Evolutionary conservation across 371 early-diverging fungal genomes (phyloP), one percentile per base, ranked within the genome.

Genomic region (Syncephalis plumigaleata): DNA sequence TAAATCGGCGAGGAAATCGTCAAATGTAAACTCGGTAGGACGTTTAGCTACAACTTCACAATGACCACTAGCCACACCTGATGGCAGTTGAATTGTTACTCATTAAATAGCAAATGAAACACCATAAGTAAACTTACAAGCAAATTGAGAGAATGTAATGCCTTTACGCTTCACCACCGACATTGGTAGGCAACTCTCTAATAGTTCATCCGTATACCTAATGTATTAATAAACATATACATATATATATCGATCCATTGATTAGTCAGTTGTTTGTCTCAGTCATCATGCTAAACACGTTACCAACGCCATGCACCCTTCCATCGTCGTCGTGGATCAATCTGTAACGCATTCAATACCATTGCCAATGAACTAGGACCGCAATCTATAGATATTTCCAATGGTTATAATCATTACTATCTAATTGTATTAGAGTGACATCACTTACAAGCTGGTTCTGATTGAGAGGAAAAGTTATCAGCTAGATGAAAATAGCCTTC

Each of bases 231-330:
- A 31, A 49, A 26, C 38, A 42, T 20, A 18, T 46, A 36, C 18
- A 25, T 36, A 37, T 7, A 42, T n/a, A 50, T 18, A 24, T 26
- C 39, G n/a, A n/a, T n/a, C n/a, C n/a, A n/a, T 40, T 9, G 26
- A 17, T 18, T 9, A 21, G 39, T 13, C 13, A 16, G 38, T 25
- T 52, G 16, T 23, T 23, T n/a, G 13, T n/a, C 13, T n/a, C 38
- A 37, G n/a, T 37, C n/a, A 37, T n/a, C n/a, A 13, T 37, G n/a
- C 13, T 37, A 37, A 37, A n/a, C 38, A 13, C n/a, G 38, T 52
- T 57, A 70, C 87, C 86, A 91, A 42, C 92, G 67, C 91, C 91
- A 90, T 9, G 83, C 82, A 3, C 93, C 91, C 62, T 92, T 90
- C 91, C 93, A 90, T 17, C 68, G 64, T 48, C 79, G 68, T 25